Evolutionary conservation across 2,329 filamentous ascomycete genomes (phyloP), one percentile per base, ranked within the genome.

Genomic region (Pseudocercospora fuligena): DNA sequence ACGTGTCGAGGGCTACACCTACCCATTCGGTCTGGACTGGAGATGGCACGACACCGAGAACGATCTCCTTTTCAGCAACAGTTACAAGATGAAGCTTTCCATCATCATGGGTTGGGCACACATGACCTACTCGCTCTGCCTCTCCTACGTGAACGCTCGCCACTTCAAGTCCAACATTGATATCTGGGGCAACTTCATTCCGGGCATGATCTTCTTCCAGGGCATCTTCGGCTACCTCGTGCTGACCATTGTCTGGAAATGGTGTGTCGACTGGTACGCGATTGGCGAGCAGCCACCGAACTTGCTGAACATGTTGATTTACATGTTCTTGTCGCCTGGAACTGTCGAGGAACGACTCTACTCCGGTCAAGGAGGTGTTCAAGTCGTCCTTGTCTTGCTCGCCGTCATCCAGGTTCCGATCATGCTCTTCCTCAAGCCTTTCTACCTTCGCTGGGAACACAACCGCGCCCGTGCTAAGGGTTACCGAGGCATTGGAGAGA

Each of bases 51-150:
- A 91, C 67, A 91, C 93, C 12, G 94, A 98, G 75, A 99, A 99
- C 76, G 91, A 96, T 68, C 86, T 99, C 21, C 87, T 99, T 59
- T 99, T 99, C 83, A 91, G 89, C 79, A 99, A 99, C 90, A 96
- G 92, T 81, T 96, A 95, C 87, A 99, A 99, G 89, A 99, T 99
- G 95, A 99, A 99, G 86, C 92, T 99, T 82, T 96, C 92, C 84
- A 97, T 99, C 78, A 88, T 99, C 72, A 87, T 99, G 71, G 95
- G 96, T 79, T 99, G 96, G 95, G 88, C 88, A 66, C 94, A 97
- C 83, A 99, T 99, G 95, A 99, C 95, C 2, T 99, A 97, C 83
- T 98, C 95, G 19, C 88, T 99, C 54, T 94, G 92, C 83, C 90
- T 97, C 77, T 90, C 95, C 25, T 95, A 92, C 76, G 88, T 97